Conservation (phyloP, 2,329 filamentous ascomycete species). For the Cladosporium sp. region DNA sequence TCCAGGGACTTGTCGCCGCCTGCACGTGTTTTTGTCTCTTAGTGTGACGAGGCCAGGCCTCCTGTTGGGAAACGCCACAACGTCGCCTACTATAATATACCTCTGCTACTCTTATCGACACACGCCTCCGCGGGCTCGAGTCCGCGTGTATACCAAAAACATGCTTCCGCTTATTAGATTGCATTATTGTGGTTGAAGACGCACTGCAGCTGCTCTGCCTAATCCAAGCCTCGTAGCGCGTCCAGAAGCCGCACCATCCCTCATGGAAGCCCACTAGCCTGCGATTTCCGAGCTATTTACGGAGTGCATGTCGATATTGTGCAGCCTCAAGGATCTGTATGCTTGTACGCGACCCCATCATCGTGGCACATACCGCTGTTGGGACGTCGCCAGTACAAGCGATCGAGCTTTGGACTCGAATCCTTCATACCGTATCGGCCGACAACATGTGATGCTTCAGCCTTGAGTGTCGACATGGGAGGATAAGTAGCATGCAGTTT, state of each 20-base stretch:
- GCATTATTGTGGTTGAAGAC: too few species aligned
- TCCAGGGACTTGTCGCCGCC: not conserved
- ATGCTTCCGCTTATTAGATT: too few species aligned
- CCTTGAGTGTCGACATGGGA: too few species aligned
- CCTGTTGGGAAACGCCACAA: not conserved
- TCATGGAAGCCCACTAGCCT: not conserved
- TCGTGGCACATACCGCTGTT: not conserved
- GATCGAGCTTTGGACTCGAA: not conserved
- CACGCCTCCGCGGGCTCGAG: not conserved
- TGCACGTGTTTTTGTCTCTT: not conserved
- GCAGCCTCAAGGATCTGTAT: not conserved
- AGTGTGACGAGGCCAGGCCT: not conserved
- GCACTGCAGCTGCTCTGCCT: not conserved
- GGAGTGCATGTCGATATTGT: not conserved
- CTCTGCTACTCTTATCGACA: not conserved
- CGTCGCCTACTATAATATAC: not conserved
- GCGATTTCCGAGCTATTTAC: not conserved
- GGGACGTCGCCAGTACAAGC: not conserved
- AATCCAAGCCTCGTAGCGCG: not conserved
- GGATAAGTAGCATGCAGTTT: not conserved
- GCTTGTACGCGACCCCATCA: not conserved
- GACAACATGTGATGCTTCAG: not conserved
- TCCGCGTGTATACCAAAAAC: not conserved
- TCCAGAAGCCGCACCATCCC: not conserved
- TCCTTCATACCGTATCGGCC: not conserved